Evolutionary conservation across 2,329 filamentous ascomycete species (phyloP).

Genomic region (Fusarium sambucinum): DNA sequence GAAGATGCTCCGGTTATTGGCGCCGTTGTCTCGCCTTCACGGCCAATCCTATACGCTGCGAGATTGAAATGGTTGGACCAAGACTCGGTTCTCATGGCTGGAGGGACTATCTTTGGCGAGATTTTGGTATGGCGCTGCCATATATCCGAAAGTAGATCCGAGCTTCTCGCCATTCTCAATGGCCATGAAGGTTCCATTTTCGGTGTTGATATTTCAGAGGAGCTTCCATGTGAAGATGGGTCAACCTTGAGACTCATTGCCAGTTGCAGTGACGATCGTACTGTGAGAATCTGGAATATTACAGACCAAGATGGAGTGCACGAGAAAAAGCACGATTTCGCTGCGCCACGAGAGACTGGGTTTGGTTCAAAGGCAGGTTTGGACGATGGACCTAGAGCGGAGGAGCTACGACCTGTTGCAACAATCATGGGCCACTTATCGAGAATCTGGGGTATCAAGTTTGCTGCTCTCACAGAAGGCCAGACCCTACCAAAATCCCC

Average conservation of each 20-base stretch:
- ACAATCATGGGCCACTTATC: constrained; percentile 88
- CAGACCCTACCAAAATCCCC: constrained; percentile 27
- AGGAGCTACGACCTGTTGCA: constrained; percentile 64
- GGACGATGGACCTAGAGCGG: constrained; percentile 41
- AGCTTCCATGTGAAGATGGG: constrained; percentile 50
- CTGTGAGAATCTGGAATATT: constrained; percentile 89
- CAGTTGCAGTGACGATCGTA: constrained; percentile 95
- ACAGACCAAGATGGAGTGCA: constrained; percentile 59
- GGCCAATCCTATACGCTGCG: constrained; percentile 90
- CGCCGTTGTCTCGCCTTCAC: constrained; percentile 71
- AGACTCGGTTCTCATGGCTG: constrained; percentile 77
- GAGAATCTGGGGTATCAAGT: constrained; percentile 88
- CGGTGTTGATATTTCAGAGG: constrained; percentile 81
- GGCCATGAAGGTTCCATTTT: constrained; percentile 95
- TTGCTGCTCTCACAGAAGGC: constrained; percentile 59
- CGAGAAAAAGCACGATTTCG: constrained; percentile 34
- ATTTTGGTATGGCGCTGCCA: constrained; percentile 87
- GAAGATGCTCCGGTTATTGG: constrained; percentile 58
- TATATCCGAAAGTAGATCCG: constrained; percentile 45
- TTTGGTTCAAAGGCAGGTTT: constrained; percentile 60
- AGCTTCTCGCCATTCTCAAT: constrained; percentile 66
- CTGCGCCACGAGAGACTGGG: constrained; percentile 68
- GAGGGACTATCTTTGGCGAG: constrained; percentile 94
- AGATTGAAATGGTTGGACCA: constrained; percentile 73
- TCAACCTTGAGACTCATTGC: constrained; percentile 73